Evolutionary conservation across 495 filamentous ascomycete genomes (phyloP).

Genomic region (Aspergillus nidulans): DNA sequence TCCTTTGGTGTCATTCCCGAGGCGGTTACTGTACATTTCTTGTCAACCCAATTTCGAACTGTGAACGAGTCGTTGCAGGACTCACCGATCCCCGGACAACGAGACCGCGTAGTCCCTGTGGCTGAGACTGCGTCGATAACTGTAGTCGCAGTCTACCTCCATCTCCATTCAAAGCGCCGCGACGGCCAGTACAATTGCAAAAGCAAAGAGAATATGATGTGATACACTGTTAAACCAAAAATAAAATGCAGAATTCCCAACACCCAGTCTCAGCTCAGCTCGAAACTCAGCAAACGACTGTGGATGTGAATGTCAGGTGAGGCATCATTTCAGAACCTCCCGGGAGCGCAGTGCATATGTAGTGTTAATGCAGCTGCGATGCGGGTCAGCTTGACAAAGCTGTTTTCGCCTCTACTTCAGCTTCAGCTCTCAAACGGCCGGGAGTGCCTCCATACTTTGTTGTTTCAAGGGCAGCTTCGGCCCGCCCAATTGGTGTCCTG

Average conservation of each 20-base stretch:
- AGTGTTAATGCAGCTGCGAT: not conserved
- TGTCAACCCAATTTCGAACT: not conserved
- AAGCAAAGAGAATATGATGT: not conserved
- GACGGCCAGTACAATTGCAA: not conserved
- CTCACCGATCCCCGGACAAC: constrained; percentile 15
- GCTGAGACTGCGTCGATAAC: not conserved
- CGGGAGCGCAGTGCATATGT: not conserved
- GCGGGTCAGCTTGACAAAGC: not conserved
- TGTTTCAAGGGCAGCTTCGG: constrained; percentile 21
- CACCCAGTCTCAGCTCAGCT: not conserved
- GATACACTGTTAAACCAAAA: constrained; percentile 15
- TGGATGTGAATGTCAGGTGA: constrained; percentile 12
- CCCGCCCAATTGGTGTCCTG: constrained; percentile 5
- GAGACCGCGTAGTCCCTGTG: not conserved
- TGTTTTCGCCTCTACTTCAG: not conserved
- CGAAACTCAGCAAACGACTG: not conserved
- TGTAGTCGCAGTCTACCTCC: not conserved
- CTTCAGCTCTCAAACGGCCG: constrained; percentile 20
- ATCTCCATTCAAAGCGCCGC: not conserved
- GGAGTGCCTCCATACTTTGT: constrained; percentile 16
- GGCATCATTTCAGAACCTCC: constrained; percentile 26
- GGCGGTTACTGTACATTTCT: not conserved
- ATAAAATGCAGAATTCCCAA: not conserved
- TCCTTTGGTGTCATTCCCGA: constrained; percentile 7
- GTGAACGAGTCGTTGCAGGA: not conserved